Conservation (phyloP, 495 filamentous ascomycete genomes). For the Aspergillus bridgeri region DNA sequence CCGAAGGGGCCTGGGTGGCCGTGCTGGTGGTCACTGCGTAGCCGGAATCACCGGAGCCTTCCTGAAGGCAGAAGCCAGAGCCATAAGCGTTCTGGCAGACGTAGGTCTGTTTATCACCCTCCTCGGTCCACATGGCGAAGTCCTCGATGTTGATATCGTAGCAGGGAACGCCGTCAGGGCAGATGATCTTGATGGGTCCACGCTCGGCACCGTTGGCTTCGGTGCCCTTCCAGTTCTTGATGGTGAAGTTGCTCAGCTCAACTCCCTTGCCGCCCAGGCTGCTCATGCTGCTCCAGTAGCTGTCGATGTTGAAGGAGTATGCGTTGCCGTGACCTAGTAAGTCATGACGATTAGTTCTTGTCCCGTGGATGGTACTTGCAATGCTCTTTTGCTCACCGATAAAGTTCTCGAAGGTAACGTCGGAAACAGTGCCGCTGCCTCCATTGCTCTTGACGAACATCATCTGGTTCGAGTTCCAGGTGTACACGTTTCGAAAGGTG, state of each 20-base stretch:
- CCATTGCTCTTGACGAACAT: constrained; percentile 61
- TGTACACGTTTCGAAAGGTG: constrained; percentile 51
- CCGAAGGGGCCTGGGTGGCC: constrained; percentile 36
- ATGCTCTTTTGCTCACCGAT: constrained; percentile 31
- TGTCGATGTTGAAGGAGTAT: constrained; percentile 53
- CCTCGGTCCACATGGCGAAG: constrained; percentile 60
- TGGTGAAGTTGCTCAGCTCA: constrained; percentile 47
- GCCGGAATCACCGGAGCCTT: constrained; percentile 19
- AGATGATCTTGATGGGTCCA: constrained; percentile 50
- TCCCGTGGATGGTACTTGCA: background rate
- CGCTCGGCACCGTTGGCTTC: constrained; percentile 46
- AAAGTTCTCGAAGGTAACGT: constrained; percentile 49
- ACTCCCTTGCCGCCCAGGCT: constrained; percentile 45
- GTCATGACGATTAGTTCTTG: constrained; percentile 18
- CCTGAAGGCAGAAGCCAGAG: constrained; percentile 43
- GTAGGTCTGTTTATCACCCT: constrained; percentile 41
- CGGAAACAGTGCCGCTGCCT: constrained; percentile 51
- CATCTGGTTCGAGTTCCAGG: constrained; percentile 56
- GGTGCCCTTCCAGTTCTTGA: constrained; percentile 57
- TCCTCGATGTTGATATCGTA: constrained; percentile 50
- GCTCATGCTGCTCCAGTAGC: constrained; percentile 46
- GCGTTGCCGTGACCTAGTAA: constrained; percentile 46
- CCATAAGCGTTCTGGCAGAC: constrained; percentile 50
- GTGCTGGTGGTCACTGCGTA: constrained; percentile 35
- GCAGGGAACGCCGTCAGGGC: constrained; percentile 47